Evolutionary conservation across 2,329 filamentous ascomycete genomes (phyloP), one percentile per base, ranked within the genome.

Genomic region (Pestalotiopsis sp.): DNA sequence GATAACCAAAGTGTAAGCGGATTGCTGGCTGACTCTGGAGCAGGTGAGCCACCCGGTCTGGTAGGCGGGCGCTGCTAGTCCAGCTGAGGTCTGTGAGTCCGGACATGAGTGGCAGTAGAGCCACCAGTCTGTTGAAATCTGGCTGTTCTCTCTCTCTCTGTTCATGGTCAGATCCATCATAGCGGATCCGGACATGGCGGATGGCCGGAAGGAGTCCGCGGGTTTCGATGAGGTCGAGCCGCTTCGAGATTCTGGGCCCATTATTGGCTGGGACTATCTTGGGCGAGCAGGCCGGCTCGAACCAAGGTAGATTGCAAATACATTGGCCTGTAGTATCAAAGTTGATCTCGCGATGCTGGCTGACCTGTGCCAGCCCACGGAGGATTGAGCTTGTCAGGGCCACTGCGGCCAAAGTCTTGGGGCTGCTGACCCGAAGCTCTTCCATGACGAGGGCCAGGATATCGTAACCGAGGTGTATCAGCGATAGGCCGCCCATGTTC

Each of bases 21-120:
- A 71, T 23, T 12, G 14, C 41, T 14, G 64, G 70, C 27, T 39
- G 31, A 39, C 31, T 36, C 38, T n/a, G 56, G 3, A 71, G 67
- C 39, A 65, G 39, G 14, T 14, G 17, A 58, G 4, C 17, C 27
- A 60, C 45, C 11, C 67, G 41, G 4, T 67, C 41, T 23, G n/a
- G 23, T 4, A n/a, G 38, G 5, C 64, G 64, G 27, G 65, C n/a
- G n/a, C 23, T 49, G 17, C 6, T 20, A 2, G 13, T 36, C 62
- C 39, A 60, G 31, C 57, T 45, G n/a, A 70, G 9, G 31, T 70
- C 49, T 3, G 31, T 65, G 3, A 72, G 68, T 14, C 67, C 70
- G 1, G 70, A 65, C 67, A 70, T 70, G 36, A 67, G 52, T 6
- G 67, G 67, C 38, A 72, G 58, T 4, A 66, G 31, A n/a, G 39